A percentile compares a stretch with the other conserved stretches of the same genome.
Conservation (phyloP, 1,284 basidiomycete genomes). For the Trametes hirsuta region DNA sequence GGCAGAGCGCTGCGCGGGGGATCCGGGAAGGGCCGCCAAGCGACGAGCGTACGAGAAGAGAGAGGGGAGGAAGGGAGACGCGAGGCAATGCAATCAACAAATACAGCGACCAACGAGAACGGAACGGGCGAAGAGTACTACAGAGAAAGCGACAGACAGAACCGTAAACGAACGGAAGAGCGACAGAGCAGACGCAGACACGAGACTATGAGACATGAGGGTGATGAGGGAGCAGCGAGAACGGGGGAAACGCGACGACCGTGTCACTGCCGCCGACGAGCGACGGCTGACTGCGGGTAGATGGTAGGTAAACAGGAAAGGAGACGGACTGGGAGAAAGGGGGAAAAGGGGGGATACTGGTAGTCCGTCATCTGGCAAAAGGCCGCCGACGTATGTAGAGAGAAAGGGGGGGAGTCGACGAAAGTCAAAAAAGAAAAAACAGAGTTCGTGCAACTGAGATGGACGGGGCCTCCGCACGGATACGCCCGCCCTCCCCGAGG, state of each 20-base stretch:
- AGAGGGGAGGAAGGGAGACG: background rate
- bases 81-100: conserved; percentile 14
- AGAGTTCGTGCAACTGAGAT: conserved; percentile 24
- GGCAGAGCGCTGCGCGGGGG: background rate
- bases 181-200: conserved; percentile 19
- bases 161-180: conserved; percentile 9
- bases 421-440: conserved; percentile 1
- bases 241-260: conserved; percentile 5
- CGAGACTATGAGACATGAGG: conserved; percentile 24
- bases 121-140: conserved; percentile 18
- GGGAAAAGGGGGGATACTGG: conserved; percentile 4
- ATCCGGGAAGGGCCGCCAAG: background rate
- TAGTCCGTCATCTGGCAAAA: conserved; percentile 15
- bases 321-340: background rate
- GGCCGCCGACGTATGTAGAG: conserved; percentile 15
- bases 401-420: conserved; percentile 10
- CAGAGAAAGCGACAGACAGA: conserved; percentile 19
- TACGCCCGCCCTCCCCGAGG: conserved; percentile 6
- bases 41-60: background rate
- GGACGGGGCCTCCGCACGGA: background rate
- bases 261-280: background rate
- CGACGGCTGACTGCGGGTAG: background rate
- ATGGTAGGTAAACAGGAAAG: background rate
- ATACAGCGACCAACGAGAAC: conserved; percentile 25
- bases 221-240: conserved; percentile 11